Evolutionary conservation across 768 basidiomycete species (phyloP), one percentile per base, ranked within the genome.

Genomic region (Russula brevipes): DNA sequence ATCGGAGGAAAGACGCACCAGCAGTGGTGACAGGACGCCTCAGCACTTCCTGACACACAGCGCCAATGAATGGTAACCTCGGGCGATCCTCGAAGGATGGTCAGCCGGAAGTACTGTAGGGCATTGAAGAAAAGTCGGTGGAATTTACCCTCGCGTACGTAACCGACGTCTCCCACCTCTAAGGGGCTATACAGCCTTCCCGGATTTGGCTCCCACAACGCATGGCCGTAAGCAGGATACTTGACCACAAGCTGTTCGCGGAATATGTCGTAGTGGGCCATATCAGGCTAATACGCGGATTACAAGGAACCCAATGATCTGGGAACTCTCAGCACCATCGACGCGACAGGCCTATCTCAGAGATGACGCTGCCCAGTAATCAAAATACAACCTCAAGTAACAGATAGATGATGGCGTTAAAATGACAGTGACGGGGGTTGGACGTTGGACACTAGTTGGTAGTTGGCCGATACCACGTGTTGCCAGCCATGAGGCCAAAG

Each of bases 91-190:
- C 51, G 4, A 52, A 36, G 45, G 57, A n/a, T 64, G 33, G n/a
- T 55, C 30, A 5, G 50, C 54, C 9, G 63, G 57, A 24, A 64
- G 56, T 8, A 60, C 31, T 12, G n/a, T 8, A 4, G 46, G 33
- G 57, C 50, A 41, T 67, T 69, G 54, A 68, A 69, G 54, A 33
- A 39, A 10, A 68, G 57, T 31, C 63, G 60, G 41, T 65, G 67
- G 33, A 68, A 69, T 39, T 45, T 35, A 36, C 68, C 68, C 7
- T 60, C 53, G 38, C 62, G 54, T 19, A 66, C 49, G 41, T 57
- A 68, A 10, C 69, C 67, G 19, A 69, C 69, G 57, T 69, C 67
- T 36, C 67, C 69, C 24, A 68, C 58, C 16, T 61, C 57, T 30
- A 68, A 64, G 3, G 33, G 47, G 2, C 35, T 30, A 47, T 66